Percentiles rank a stretch among this genome's conserved stretches.
phyloP scores from a whole-genome alignment of 495 filamentous ascomycete species.

The Penicillium steckii region DNA sequence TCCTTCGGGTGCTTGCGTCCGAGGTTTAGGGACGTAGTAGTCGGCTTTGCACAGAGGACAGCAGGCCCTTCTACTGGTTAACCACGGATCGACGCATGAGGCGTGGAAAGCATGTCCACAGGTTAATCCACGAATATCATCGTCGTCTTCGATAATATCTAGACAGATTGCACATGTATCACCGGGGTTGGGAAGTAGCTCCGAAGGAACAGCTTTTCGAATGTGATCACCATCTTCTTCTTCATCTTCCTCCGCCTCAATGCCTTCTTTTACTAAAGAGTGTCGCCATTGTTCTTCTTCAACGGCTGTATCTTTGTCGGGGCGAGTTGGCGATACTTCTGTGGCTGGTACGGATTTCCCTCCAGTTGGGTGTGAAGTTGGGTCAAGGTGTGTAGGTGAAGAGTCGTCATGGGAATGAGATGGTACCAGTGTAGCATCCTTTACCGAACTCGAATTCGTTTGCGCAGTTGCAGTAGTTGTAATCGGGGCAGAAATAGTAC shows the following conservation, averaged over 20 bases:
- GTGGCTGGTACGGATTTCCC: conserved; percentile 16
- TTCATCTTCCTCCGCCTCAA: conserved; percentile 57
- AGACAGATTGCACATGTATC: conserved; percentile 97
- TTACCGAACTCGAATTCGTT: too few relatives aligned
- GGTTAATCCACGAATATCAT: conserved; percentile 89
- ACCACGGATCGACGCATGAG: conserved; percentile 91
- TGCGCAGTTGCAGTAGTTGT: conserved; percentile 7
- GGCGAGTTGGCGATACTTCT: not conserved
- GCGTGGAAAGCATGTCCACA: conserved; percentile 98
- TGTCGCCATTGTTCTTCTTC: conserved; percentile 22
- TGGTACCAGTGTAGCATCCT: too few relatives aligned
- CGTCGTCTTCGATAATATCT: conserved; percentile 88
- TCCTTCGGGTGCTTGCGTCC: conserved; percentile 31
- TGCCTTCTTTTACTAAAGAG: conserved; percentile 10
- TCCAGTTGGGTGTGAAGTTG: conserved; percentile 8
- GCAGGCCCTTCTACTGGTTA: conserved; percentile 88
- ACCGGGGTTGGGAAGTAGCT: conserved; percentile 81
- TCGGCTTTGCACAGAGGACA: conserved; percentile 97
- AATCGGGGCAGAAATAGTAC: conserved; percentile 9
- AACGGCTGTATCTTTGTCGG: not conserved
- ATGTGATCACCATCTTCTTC: conserved; percentile 90
- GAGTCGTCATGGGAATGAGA: conserved; percentile 15
- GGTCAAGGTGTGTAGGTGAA: conserved; percentile 7
- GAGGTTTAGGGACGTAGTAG: conserved; percentile 89
- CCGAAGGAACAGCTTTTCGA: conserved; percentile 74